These are phyloP conservation scores for Diplogelasinospora grovesii DNA, from an alignment of 495 filamentous ascomycete species.

Conservation along the genomic window DNA sequence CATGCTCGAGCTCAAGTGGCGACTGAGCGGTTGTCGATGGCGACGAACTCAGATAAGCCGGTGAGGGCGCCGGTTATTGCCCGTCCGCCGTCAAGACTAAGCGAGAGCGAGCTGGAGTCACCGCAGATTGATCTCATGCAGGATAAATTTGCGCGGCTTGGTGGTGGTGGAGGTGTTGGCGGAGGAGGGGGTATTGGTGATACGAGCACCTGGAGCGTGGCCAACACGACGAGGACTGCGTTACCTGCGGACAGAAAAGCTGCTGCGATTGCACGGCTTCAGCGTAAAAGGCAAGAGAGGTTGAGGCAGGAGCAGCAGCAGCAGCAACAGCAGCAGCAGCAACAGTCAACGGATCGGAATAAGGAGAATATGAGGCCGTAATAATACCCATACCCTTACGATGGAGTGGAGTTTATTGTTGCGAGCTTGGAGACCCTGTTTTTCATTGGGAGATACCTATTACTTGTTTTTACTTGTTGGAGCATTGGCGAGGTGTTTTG, in stretches of 20 bases:
- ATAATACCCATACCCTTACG: background rate
- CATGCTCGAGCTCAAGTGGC: background rate
- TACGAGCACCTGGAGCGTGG: conserved; percentile 20
- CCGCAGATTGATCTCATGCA: conserved; percentile 32
- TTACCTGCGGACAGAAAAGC: conserved; percentile 54
- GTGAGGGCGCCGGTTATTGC: background rate
- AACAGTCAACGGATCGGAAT: conserved; percentile 26
- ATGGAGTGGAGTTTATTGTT: background rate
- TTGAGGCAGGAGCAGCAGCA: conserved; percentile 8
- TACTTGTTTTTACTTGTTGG: background rate
- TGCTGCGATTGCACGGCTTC: conserved; percentile 58
- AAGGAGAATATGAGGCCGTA: conserved; percentile 40
- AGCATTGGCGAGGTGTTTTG: conserved; percentile 4
- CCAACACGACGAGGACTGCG: conserved; percentile 34
- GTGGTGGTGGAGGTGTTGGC: too few species aligned
- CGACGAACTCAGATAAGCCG: background rate
- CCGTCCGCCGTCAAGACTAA: conserved; percentile 2
- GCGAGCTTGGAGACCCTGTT: too few species aligned
- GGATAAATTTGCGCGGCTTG: conserved; percentile 35
- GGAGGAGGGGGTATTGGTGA: too few species aligned
- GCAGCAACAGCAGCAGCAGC: conserved; percentile 7
- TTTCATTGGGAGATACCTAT: background rate
- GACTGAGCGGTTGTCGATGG: background rate
- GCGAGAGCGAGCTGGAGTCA: conserved; percentile 10
- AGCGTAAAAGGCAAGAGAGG: conserved; percentile 43